Evolutionary conservation across 495 filamentous ascomycete species (phyloP).

Genomic region (Talaromyces ruber): DNA sequence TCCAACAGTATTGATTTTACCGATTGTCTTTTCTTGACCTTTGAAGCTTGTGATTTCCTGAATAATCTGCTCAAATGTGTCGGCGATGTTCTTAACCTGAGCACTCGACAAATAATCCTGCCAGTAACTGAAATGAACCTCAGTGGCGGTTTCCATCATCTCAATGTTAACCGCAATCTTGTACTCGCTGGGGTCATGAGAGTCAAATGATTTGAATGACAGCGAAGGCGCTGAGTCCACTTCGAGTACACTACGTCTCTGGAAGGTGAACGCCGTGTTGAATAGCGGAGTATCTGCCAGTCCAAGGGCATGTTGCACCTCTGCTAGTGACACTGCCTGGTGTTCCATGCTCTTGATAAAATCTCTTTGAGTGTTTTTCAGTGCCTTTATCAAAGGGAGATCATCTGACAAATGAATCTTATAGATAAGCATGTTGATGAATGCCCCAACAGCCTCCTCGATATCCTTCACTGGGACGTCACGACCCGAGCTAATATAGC

Average conservation of each 20-base stretch:
- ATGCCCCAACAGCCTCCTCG: constrained; percentile 10
- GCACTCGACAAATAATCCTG: constrained; percentile 23
- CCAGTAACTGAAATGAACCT: constrained; percentile 32
- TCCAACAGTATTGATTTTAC: constrained; percentile 24
- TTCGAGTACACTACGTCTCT: constrained; percentile 6
- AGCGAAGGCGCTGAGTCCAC: background rate
- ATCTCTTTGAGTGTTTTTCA: constrained; percentile 27
- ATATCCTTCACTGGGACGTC: constrained; percentile 15
- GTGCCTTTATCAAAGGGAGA: constrained; percentile 20
- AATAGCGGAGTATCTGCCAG: constrained; percentile 32
- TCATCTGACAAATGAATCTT: constrained; percentile 26
- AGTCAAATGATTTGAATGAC: constrained; percentile 4
- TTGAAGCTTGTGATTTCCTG: constrained; percentile 24
- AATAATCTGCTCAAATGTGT: constrained; percentile 27
- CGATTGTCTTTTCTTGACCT: constrained; percentile 17
- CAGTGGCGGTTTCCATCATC: constrained; percentile 25
- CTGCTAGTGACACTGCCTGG: constrained; percentile 24
- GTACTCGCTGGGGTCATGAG: constrained; percentile 30
- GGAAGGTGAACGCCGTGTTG: constrained; percentile 43
- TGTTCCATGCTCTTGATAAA: constrained; percentile 25
- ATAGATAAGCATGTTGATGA: constrained; percentile 14
- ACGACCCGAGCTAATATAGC: constrained; percentile 23
- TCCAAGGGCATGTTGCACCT: constrained; percentile 31
- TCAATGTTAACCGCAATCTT: constrained; percentile 51
- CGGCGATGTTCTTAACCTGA: constrained; percentile 29